Base-by-base conservation (phyloP, 495 filamentous ascomycete species). In the Bryoglossum gracile region DNA sequence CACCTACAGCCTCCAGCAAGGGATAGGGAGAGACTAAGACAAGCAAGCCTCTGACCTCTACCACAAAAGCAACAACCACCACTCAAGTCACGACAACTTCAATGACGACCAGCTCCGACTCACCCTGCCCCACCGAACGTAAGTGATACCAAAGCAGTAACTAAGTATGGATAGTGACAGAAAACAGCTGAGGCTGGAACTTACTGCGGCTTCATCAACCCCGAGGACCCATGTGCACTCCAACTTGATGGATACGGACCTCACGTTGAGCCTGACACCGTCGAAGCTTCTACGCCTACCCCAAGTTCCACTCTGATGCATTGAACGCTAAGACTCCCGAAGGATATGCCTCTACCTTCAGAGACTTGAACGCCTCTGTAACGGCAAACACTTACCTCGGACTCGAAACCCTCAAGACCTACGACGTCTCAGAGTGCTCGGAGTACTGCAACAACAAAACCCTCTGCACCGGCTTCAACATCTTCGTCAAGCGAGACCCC, bases 401-500 rank as follows among this genome's bases (percentile, higher is more conserved):
- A 8, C 65, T 65, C 45, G 49, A 61, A 16, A 63, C 62, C 0
- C 58, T 75, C 9, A 43, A 58, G 26, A 54, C 64, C 8, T 76
- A 75, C 56, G 68, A 74, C 43, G 60, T 66, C 4, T 35, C 36
- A 16, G 43, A 40, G 5, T 75, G 72, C 50, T 59, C 63, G 25
- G 43, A 43, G 0, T 51, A 53, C 23, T 75, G 72, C 57, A 54
- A 60, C 28, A 50, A 49, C 22, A 46, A 56, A 28, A 49, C 45
- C 28, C 51, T 53, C 8, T 64, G 61, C 41, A 51, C 51, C 14
- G 64, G 50, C 5, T 74, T 75, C 62, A 74, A 76, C 56, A 65
- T 75, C 21, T 75, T 54, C 49, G 63, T 68, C 36, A 72, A 76
- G 49, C 60, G 72, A 13, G 70, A 74, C 50, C 72, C 72, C 3